Base-by-base conservation (phyloP, 345 rosid species). In the Linum usitatissimum region DNA sequence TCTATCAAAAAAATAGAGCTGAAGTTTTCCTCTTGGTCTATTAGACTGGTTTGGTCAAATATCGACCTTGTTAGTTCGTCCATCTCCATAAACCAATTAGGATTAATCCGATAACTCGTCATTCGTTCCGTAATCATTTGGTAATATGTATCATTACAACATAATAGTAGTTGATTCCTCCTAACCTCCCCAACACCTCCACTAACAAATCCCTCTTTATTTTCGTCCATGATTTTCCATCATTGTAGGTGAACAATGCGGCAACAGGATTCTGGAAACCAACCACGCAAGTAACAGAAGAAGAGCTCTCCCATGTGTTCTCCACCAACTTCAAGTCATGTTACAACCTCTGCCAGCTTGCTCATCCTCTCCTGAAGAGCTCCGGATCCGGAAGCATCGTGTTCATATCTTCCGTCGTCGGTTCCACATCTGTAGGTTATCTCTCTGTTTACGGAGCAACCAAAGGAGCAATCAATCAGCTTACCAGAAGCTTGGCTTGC, bases 251-350 rank as follows among this genome's bases (percentile, higher is more conserved):
- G 34, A 90, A 90, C 81, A 90, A 93, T 79, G 90, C 80, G 28
- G 99, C 96, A 57, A 90, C 86, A 6, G 86, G 86, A 69, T 49
- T 80, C 68, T 77, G 96, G 81, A 93, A 84, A 79, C 90, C 91
- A 53, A 80, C 96, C 3, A 66, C 70, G 0, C 94, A 86, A 54
- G 87, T 81, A 72, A 51, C 88, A 28, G 73, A 71, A 4, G 99
- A 89, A 73, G 91, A 87, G 3, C 78, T 55, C 68, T 67, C 80
- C 0, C 84, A 71, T 66, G 31, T 93, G 67, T 81, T 31, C 3
- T 3, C 3, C 3, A 70, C 69, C 18, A 70, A 70, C 30, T 55
- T 70, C 30, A 68, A 64, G 34, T 55, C 73, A 0, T 20, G 31
- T 39, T 70, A 12, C 30, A 48, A 70, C 39, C 15, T 69, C 3